Base-by-base conservation (phyloP, 139 green algal species). In the Coelastrella sp. region DNA sequence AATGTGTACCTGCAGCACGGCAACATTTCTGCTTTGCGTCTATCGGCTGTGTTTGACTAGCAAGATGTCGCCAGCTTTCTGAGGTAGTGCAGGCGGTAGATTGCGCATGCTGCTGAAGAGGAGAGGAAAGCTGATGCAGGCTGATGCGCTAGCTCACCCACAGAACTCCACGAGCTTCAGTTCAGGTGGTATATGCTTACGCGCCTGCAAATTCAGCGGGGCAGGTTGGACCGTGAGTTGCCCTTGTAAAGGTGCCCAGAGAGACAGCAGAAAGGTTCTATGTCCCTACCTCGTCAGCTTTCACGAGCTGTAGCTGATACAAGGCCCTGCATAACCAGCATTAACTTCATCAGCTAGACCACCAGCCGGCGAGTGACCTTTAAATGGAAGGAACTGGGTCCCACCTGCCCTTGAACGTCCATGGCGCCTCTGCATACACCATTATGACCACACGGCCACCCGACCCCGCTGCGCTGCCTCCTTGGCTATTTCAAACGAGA, bases 281-380 rank as follows among this genome's bases (percentile, higher is more conserved):
- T 80, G 22, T 11, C 17, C 76, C 54, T 93, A 95, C 95, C 93
- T 93, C 95, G 73, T 93, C 92, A 14, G 85, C 91, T 71, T 96
- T 96, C 3, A 98, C 97, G 0, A 98, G 92, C 54, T 97, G 95
- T 17, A 99, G 91, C 92, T 99, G 97, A 87, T 98, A 98, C 3
- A 99, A 88, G 2, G 97, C 97, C 90, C 94, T 94, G 92, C 54
- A 73, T 13, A 7, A 0, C 3, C 71, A 20, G 3, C 54, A 60
- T n/a, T n/a, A n/a, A n/a, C n/a, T n/a, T n/a, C n/a, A n/a, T n/a
- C n/a, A n/a, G n/a, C n/a, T n/a, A n/a, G n/a, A n/a, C n/a, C n/a
- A n/a, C n/a, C n/a, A n/a, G n/a, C n/a, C n/a, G n/a, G n/a, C n/a
- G n/a, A n/a, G n/a, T n/a, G n/a, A n/a, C n/a, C n/a, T n/a, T n/a